Conservation (phyloP, 2,329 filamentous ascomycete species). For the Lasiodiplodia gonubiensis region DNA sequence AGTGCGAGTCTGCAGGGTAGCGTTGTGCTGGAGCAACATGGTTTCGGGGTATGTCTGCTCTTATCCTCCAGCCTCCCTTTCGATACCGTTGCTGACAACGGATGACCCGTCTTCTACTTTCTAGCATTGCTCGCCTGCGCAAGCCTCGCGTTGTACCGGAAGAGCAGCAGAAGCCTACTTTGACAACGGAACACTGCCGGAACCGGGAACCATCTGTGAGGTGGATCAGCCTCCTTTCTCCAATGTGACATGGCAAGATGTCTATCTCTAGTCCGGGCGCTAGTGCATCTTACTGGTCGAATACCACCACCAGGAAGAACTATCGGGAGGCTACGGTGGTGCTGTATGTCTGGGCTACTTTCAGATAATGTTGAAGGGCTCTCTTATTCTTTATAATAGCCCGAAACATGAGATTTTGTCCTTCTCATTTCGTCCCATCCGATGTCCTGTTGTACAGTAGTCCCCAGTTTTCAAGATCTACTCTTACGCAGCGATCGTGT, state of each 20-base stretch:
- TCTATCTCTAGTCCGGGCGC: background rate
- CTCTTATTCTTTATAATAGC: too few species aligned
- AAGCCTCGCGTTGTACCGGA: conserved; percentile 31
- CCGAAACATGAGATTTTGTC: too few species aligned
- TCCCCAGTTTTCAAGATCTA: background rate
- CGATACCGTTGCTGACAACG: background rate
- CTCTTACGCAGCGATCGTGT: background rate
- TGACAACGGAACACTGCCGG: conserved; percentile 31
- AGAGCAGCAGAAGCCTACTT: conserved; percentile 31
- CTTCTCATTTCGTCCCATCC: too few species aligned
- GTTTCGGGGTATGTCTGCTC: conserved; percentile 29
- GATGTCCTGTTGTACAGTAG: too few species aligned
- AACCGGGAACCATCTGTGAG: conserved; percentile 31
- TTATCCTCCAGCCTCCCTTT: background rate
- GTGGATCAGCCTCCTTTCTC: conserved; percentile 16
- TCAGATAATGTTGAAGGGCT: too few species aligned
- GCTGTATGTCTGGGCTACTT: too few species aligned
- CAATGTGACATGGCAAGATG: conserved; percentile 7
- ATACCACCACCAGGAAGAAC: too few species aligned
- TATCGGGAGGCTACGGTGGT: too few species aligned
- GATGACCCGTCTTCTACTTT: background rate
- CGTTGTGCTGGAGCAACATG: conserved; percentile 32
- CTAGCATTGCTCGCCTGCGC: conserved; percentile 28
- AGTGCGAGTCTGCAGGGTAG: conserved; percentile 31
- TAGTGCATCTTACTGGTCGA: too few species aligned